Percentiles rank a stretch among this genome's conserved stretches.
These are phyloP conservation scores for Thalassiosira ordinaria DNA, from an alignment of 352 stramenopile species.

Conservation along the genomic window DNA sequence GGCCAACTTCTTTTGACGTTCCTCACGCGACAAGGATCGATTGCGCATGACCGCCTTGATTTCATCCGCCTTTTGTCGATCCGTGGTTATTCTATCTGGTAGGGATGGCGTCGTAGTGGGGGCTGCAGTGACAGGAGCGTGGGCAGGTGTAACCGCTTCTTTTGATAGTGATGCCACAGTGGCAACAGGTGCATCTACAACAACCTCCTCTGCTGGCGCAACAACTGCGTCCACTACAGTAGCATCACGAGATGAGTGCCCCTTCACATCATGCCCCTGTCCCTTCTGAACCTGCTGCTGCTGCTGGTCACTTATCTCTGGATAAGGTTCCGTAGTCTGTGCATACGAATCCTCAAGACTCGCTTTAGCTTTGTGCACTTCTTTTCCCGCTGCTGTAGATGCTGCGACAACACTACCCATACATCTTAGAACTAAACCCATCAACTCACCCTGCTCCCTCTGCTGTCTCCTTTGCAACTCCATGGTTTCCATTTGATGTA, in stretches of 20 bases:
- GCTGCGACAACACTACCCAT: too few relatives aligned
- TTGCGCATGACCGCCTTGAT: conserved; percentile 12
- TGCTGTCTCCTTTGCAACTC: neutral
- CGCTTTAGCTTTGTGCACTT: neutral
- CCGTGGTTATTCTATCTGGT: neutral
- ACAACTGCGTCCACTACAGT: too few relatives aligned
- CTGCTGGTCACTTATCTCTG: too few relatives aligned
- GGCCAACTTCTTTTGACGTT: neutral
- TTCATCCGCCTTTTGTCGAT: conserved; percentile 2
- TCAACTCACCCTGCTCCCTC: neutral
- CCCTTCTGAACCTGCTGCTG: too few relatives aligned
- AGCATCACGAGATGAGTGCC: too few relatives aligned
- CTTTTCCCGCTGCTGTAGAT: neutral
- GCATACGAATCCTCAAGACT: too few relatives aligned
- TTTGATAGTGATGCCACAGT: neutral
- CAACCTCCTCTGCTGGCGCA: too few relatives aligned
- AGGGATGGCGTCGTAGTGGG: too few relatives aligned
- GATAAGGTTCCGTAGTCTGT: too few relatives aligned
- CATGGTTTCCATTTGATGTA: neutral
- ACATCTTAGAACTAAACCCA: neutral
- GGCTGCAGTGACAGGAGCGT: too few relatives aligned
- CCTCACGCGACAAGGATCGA: conserved; percentile 10
- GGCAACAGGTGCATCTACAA: too few relatives aligned
- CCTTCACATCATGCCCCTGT: too few relatives aligned
- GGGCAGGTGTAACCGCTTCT: neutral